Evolutionary conservation across 139 green algal genomes (phyloP), one percentile per base, ranked within the genome.

Genomic region (Chlamydomonas schloesseri): DNA sequence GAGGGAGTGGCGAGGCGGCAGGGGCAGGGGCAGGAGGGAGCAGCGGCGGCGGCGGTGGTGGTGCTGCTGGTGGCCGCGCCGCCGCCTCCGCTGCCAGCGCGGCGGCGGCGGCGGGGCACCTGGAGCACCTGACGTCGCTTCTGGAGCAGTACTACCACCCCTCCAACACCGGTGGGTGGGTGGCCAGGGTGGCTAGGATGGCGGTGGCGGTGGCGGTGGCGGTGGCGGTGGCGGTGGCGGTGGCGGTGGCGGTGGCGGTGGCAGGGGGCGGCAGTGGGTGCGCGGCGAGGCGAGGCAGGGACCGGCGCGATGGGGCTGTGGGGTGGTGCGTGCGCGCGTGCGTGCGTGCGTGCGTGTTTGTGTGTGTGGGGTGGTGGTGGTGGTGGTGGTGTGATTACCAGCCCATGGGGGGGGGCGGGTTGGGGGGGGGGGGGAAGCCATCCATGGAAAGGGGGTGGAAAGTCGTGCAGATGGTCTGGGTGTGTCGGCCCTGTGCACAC

Each of bases 131-230:
- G 33, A 93, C 91, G 0, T 83, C 85, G 33, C 88, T 97, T 64
- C 83, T 97, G 58, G 96, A 98, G 92, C 92, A 97, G 86, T 98
- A 98, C 89, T 97, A 92, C 70, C 96, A 98, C 87, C 96, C 96
- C 58, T 95, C 87, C 68, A 98, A 98, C 84, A 89, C 89, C 20
- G 96, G 95, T 89, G 33, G 10, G 73, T n/a, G n/a, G n/a, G n/a
- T n/a, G n/a, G n/a, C n/a, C n/a, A n/a, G n/a, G n/a, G 46, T 4
- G 36, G 70, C 6, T 3, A 31, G 8, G 36, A 31, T 29, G 81
- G 62, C 23, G 55, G 68, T 60, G 20, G 65, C 15, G 31, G 33
- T 17, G 60, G 14, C 50, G 6, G 53, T 34, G 29, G 15, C 13
- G 13, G 53, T 58, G 53, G 53, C 53, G n/a, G n/a, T n/a, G n/a